These are phyloP conservation scores for Acer negundo DNA, from an alignment of 345 rosid species.

Conservation along the genomic window DNA sequence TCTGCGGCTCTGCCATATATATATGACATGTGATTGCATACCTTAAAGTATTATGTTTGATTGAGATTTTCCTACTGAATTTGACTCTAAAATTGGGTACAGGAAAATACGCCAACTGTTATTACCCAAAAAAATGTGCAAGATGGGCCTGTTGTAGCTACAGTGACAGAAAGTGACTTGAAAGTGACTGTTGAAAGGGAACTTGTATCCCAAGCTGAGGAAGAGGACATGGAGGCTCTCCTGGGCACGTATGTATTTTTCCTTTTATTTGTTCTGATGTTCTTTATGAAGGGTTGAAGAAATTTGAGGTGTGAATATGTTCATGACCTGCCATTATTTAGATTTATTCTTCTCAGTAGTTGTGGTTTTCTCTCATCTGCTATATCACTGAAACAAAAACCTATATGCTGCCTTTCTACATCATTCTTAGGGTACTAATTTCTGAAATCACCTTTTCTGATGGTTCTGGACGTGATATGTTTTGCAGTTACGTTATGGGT, in stretches of 20 bases:
- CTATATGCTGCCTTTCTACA: conserved; percentile 4
- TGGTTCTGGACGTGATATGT: conserved; percentile 18
- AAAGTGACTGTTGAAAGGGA: conserved; percentile 94
- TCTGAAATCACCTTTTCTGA: conserved; percentile 1
- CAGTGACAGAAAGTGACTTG: conserved; percentile 65
- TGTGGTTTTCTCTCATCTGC: background rate
- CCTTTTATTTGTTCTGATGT: conserved; percentile 18
- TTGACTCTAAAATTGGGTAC: conserved; percentile 17
- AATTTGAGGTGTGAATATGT: background rate
- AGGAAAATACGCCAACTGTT: conserved; percentile 89
- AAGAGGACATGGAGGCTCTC: conserved; percentile 99
- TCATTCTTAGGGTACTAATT: background rate
- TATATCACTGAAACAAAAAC: conserved; percentile 10
- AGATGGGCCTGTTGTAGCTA: conserved; percentile 72
- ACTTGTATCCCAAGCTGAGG: conserved; percentile 96
- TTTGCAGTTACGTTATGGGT: conserved; percentile 92
- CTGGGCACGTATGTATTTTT: conserved; percentile 79
- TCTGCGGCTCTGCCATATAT: background rate
- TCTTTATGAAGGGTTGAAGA: background rate
- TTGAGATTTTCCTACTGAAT: conserved; percentile 14
- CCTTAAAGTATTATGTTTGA: conserved; percentile 8
- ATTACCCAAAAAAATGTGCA: conserved; percentile 55
- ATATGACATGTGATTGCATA: background rate
- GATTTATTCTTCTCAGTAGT: background rate
- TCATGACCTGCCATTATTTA: background rate